Conservation (phyloP, 164 flowering plant species). For the Chimonanthus praecox region DNA sequence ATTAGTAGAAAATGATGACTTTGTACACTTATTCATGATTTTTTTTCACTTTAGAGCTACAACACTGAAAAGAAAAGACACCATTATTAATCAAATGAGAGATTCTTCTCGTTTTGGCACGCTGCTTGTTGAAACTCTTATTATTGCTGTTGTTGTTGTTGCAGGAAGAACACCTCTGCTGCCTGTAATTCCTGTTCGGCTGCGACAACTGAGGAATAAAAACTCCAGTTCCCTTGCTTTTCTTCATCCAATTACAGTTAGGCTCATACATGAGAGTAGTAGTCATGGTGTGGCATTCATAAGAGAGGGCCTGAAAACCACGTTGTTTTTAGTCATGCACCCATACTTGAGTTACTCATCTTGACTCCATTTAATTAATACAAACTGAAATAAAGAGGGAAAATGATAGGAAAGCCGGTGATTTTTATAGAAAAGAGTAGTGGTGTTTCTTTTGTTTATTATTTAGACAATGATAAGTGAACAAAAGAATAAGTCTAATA, state of each 20-base stretch:
- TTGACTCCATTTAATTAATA: background rate
- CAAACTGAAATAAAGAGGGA: background rate
- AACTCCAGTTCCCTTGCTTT: constrained; percentile 86
- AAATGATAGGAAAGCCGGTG: background rate
- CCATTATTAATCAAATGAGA: constrained; percentile 13
- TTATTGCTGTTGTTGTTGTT: constrained; percentile 10
- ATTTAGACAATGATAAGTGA: too few species aligned
- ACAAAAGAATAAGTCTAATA: too few species aligned
- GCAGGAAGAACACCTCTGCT: constrained; percentile 34
- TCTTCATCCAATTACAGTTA: constrained; percentile 41
- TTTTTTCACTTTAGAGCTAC: background rate
- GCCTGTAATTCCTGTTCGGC: constrained; percentile 55
- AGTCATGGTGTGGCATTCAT: background rate
- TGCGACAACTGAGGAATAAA: constrained; percentile 66
- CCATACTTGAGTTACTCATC: background rate
- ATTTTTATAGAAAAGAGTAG: background rate
- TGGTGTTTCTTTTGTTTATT: background rate
- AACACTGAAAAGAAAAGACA: background rate
- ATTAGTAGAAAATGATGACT: too few species aligned
- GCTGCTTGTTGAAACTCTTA: constrained; percentile 19
- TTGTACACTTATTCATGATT: background rate
- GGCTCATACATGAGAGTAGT: constrained; percentile 1
- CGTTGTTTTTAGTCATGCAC: background rate
- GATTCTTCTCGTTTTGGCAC: constrained; percentile 20
- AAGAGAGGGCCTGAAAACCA: background rate